phyloP scores from a whole-genome alignment of 352 stramenopile species.

The Hyaloperonospora arabidopsidis region DNA sequence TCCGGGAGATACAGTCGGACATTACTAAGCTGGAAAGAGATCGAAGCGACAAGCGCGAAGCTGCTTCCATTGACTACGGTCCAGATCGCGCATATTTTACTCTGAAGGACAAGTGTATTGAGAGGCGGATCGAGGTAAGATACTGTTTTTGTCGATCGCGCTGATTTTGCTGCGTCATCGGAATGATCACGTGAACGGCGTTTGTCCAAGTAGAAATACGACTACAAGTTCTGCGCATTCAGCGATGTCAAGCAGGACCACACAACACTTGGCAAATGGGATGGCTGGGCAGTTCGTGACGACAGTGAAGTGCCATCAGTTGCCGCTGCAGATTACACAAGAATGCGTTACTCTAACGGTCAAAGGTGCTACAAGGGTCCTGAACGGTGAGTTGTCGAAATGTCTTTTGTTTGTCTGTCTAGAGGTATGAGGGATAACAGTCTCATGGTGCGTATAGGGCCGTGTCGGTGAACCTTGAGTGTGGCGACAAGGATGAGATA shows the following conservation, averaged over 20 bases:
- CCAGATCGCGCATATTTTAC: slow-evolving; percentile 62
- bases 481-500: slow-evolving; percentile 73
- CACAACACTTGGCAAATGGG: slow-evolving; percentile 73
- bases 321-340: slow-evolving; percentile 32
- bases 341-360: slow-evolving; percentile 73
- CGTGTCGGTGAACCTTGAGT: slow-evolving; percentile 70
- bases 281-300: slow-evolving; percentile 32
- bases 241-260: slow-evolving; percentile 69
- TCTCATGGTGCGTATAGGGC: slow-evolving; percentile 25
- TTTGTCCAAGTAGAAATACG: slow-evolving; percentile 54
- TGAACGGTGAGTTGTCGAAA: slow-evolving; percentile 31
- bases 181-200: not conserved
- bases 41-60: slow-evolving; percentile 32
- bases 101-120: slow-evolving; percentile 70
- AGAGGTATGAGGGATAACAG: not conserved
- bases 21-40: slow-evolving; percentile 51
- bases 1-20: slow-evolving; percentile 59
- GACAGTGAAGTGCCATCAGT: not conserved
- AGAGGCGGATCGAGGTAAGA: slow-evolving; percentile 66
- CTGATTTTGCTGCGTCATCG: not conserved
- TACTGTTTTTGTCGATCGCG: not conserved
- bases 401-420: not conserved
- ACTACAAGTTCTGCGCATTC: slow-evolving; percentile 86
- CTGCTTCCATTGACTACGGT: slow-evolving; percentile 53
- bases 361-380: slow-evolving; percentile 90